Base-by-base conservation (phyloP, 2,329 filamentous ascomycete genomes). In the Geosmithia putterillii region DNA sequence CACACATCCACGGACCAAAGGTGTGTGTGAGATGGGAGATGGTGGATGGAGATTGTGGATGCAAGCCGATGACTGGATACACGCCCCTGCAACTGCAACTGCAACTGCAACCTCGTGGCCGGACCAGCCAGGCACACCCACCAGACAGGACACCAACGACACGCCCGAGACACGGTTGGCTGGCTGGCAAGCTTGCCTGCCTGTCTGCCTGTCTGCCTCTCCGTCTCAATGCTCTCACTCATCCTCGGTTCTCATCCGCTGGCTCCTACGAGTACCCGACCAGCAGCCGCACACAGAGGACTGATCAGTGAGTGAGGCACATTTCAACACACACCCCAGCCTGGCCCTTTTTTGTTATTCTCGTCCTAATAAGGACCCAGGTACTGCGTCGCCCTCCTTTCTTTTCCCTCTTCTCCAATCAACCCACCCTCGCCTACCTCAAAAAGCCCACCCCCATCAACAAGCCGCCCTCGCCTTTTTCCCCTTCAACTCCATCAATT, bases 391-490 rank as follows among this genome's bases (percentile, higher is more conserved):
- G 17, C 21, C 14, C 28, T 41, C 38, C 36, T 21, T 21, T 38
- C 36, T 38, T 38, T 21, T 25, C 37, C 28, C 28, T 32, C 15
- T 32, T 14, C 28, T 32, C 28, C 28, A 32, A 32, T 32, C 15
- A 32, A 32, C 28, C n/a, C n/a, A n/a, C n/a, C n/a, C 28, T 32
- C 28, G 4, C 28, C 28, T 4, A 32, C 59, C 54, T 64, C 62
- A 64, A 63, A 65, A 64, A 54, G n/a, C 59, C 54, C 57, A 54
- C 53, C 53, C 54, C 52, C 25, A 12, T 40, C 28, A 12, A 32
- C 35, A 40, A 21, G 18, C n/a, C 28, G n/a, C 40, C 21, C 15
- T 32, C 25, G 41, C 52, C 57, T 51, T 58, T 50, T 54, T 61
- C 62, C 54, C 56, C 54, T 60, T 55, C 55, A 57, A 56, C 59